Percentiles rank a stretch among this genome's conserved stretches.
phyloP scores from a whole-genome alignment of 768 basidiomycete species.

The Rhizopogon vesiculosus region DNA sequence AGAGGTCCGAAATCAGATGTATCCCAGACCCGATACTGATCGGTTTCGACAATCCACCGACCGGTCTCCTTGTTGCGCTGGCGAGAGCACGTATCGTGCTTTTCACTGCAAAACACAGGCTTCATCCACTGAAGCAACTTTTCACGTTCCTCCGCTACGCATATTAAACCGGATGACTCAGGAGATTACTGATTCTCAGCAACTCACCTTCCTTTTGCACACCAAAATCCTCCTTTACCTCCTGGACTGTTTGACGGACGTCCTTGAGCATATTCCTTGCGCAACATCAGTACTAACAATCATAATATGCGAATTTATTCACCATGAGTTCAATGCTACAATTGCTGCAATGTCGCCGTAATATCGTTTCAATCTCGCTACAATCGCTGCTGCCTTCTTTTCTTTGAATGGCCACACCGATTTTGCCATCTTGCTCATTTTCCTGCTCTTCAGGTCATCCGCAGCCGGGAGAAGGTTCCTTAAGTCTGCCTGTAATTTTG shows the following conservation, averaged over 20 bases:
- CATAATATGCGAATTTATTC: no score
- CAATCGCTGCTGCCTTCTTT: neutral
- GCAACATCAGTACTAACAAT: neutral
- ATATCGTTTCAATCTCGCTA: neutral
- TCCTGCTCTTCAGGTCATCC: neutral
- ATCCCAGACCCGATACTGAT: neutral
- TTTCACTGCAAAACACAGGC: neutral
- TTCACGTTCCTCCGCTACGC: neutral
- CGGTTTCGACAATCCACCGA: neutral
- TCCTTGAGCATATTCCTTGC: neutral
- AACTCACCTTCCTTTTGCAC: neutral
- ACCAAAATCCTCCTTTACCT: neutral
- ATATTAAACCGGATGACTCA: neutral
- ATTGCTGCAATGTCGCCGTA: neutral
- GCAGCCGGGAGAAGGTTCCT: neutral
- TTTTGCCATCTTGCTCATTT: neutral
- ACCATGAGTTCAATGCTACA: neutral
- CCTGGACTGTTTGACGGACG: neutral
- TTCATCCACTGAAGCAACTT: neutral
- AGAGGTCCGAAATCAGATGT: neutral
- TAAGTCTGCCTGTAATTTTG: neutral
- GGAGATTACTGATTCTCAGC: no score
- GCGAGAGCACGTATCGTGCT: neutral
- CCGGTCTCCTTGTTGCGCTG: neutral
- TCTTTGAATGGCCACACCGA: slow-evolving; percentile 3